Evolutionary conservation across 305 asterid genomes (phyloP), one percentile per base, ranked within the genome.

Genomic region (Solanum hybrid): DNA sequence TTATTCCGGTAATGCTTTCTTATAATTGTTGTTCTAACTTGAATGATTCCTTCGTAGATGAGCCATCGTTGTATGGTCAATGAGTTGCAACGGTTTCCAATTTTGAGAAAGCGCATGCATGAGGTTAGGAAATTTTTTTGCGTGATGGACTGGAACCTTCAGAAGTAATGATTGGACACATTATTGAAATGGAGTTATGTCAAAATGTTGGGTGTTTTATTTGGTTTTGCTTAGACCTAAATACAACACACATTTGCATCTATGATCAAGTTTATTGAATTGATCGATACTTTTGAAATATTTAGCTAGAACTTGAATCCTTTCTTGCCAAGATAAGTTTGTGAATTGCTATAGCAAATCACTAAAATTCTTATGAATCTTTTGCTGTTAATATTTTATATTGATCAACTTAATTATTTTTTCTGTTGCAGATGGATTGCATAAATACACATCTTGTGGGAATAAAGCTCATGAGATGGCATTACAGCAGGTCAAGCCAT

Each of bases 401-500:
- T 79, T 36, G 56, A 14, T 87, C 87, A 37, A 29, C 82, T 42
- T 78, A 81, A 29, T 26, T 82, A 40, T 46, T 87, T 34, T 86
- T 78, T 36, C 26, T 90, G 10, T 56, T 6, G 10, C 69, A 56
- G 69, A 56, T 56, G 69, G 10, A 17, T 56, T 56, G 4, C 10
- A 56, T 56, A 56, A 56, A 56, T 56, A 17, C 69, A 51, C 66
- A 51, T 51, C 66, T 16, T 51, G 69, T 56, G 69, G 69, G 5
- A 56, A 56, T 7, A 56, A 56, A 93, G 98, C 99, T 88, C 90
- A 96, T 26, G 99, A 97, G 92, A 92, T 79, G 29, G 99, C 99
- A 85, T 66, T 90, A 86, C 97, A 96, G 86, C 99, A 95, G 91
- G 90, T 93, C 89, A 96, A 94, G 91, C 90, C 96, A 27, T 90